Evolutionary conservation across 306 rosid species (phyloP).

Genomic region (Quercus alba): DNA sequence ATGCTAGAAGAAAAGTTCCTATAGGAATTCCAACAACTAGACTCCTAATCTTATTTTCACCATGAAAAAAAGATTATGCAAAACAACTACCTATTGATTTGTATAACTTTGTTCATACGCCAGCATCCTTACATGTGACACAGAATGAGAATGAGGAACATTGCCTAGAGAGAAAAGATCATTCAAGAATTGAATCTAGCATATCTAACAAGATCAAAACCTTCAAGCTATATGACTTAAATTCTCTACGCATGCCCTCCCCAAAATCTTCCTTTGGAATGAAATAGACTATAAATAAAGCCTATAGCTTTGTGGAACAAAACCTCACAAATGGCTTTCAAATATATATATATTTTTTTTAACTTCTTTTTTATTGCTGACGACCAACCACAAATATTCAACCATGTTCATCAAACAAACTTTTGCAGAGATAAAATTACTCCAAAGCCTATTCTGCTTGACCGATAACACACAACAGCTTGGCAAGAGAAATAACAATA

Average conservation of each 20-base stretch:
- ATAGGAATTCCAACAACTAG: not conserved
- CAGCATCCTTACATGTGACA: not conserved
- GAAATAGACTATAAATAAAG: not conserved
- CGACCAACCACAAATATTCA: not conserved
- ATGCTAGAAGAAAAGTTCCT: not conserved
- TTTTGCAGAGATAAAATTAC: not conserved
- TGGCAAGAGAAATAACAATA: not conserved
- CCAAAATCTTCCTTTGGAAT: not conserved
- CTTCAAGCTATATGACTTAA: not conserved
- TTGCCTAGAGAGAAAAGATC: not conserved
- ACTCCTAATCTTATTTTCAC: not conserved
- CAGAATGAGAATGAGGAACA: not conserved
- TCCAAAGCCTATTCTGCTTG: not conserved
- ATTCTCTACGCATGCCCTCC: not conserved
- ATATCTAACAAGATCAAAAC: not conserved
- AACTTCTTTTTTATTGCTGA: no score
- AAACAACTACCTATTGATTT: not conserved
- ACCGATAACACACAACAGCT: not conserved
- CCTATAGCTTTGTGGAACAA: not conserved
- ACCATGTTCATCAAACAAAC: no score
- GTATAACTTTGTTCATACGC: not conserved
- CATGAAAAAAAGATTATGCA: not conserved
- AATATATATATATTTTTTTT: not conserved
- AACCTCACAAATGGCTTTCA: not conserved
- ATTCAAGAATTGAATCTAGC: not conserved